phyloP scores from a whole-genome alignment of 2,329 filamentous ascomycete genomes.

The Neonectria punicea region DNA sequence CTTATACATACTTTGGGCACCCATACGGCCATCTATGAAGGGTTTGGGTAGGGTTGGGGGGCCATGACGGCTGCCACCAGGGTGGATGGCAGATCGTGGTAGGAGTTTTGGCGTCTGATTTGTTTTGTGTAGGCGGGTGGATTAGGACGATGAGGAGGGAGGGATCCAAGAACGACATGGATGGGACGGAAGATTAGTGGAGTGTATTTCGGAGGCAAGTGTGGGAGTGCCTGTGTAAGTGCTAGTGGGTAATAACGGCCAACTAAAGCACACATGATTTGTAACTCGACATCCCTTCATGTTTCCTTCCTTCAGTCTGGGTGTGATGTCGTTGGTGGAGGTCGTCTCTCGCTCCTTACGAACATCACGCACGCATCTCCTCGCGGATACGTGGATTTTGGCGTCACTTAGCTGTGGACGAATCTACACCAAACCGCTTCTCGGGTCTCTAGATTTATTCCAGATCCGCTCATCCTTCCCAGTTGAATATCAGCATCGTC shows the following conservation, averaged over 20 bases:
- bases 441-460: not conserved
- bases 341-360: not conserved
- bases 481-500: not conserved
- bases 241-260: not conserved
- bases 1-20: constrained; percentile 26
- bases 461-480: not conserved
- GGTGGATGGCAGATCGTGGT: constrained; percentile 17
- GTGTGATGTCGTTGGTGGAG: not conserved
- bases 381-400: not conserved
- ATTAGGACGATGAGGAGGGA: not conserved
- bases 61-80: constrained; percentile 18
- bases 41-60: constrained; percentile 18
- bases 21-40: constrained; percentile 16
- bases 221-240: not conserved
- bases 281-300: not conserved
- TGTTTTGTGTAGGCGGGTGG: constrained; percentile 12
- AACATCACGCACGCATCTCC: not conserved
- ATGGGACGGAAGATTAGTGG: too few species aligned
- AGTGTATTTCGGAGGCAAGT: constrained; percentile 1
- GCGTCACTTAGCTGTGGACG: not conserved
- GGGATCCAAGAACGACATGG: not conserved
- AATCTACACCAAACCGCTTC: not conserved
- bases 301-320: not conserved
- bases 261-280: not conserved
- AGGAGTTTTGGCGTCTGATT: constrained; percentile 26